Base-by-base conservation (phyloP, 2,329 filamentous ascomycete genomes). In the Colletotrichum navitas region DNA sequence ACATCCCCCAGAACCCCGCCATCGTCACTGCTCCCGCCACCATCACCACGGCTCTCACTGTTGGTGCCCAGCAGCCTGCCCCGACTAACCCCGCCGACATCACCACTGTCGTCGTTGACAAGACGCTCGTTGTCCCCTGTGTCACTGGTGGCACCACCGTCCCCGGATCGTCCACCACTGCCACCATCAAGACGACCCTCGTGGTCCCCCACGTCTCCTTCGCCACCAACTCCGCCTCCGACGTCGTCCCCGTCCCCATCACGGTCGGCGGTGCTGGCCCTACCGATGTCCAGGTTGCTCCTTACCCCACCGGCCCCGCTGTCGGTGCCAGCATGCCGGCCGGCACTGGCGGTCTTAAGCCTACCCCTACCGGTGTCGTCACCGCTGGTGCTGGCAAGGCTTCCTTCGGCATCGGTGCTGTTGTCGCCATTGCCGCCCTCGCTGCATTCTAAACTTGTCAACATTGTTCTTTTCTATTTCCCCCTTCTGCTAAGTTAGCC, bases 1-100 rank as follows among this genome's bases (percentile, higher is more conserved):
- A 92, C 82, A 88, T 94, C 45, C 85, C 88, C 21, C 77, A 88
- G 79, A 97, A 98, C 88, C 94, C 95, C n/a, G 93, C 87, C 74
- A 93, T 98, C 77, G 89, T 94, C 78, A 97, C 93, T 61, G 90
- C 89, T 74, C 90, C 94, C 76, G 90, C 92, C 32, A 85, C 86
- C 49, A 84, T 90, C 80, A 89, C 89, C 76, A 87, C 86, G 66
- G 88, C 91, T 81, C 85, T 89, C 78, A 87, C 88, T 41, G 84
- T 85, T 71, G 84, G 85, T 18, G 80, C 85, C 56, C 74, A 80
- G 18, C 83, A 84, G 32, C 88, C 88, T 68, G 86, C 85, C 70
- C 81, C 89, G 77, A 77, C 80, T 67, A 79, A 88, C 54, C 68
- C 64, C 21, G 80, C 87, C 68, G 79, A 80, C 65, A 83, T 85